phyloP scores from a whole-genome alignment of 2,329 filamentous ascomycete species.

The Xylariaceae sp. region DNA sequence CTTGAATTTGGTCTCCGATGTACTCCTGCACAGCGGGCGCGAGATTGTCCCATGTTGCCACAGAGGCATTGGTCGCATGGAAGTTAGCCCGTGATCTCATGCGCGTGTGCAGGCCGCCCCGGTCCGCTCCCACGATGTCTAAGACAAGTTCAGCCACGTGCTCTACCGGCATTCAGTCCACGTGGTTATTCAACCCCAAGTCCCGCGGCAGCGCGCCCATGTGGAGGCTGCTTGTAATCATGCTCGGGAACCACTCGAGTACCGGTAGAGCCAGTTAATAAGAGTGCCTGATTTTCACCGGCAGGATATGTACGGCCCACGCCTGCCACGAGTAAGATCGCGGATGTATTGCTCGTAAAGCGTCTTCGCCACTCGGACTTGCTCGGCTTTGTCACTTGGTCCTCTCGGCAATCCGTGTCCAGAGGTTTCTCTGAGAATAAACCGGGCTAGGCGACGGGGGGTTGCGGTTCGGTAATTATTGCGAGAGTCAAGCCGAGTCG shows the following conservation, averaged over 20 bases:
- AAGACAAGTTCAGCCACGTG: constrained; percentile 39
- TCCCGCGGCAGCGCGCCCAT: constrained; percentile 41
- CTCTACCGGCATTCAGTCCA: constrained; percentile 53
- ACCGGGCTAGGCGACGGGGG: constrained; percentile 21
- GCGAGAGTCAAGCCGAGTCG: constrained; percentile 22
- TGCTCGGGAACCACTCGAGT: constrained; percentile 49
- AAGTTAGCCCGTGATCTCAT: constrained; percentile 36
- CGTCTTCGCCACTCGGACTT: constrained; percentile 9
- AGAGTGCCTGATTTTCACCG: constrained; percentile 23
- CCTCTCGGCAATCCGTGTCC: constrained; percentile 1
- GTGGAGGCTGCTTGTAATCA: constrained; percentile 42
- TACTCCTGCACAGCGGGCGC: constrained; percentile 35
- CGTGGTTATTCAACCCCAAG: constrained; percentile 37
- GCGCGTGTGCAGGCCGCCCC: constrained; percentile 19
- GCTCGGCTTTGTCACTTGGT: constrained; percentile 9
- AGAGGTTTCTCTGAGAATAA: constrained; percentile 12
- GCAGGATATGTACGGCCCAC: constrained; percentile 23
- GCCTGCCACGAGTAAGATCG: constrained; percentile 19
- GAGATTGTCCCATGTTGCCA: constrained; percentile 36
- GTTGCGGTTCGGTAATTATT: constrained; percentile 19
- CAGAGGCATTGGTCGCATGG: constrained; percentile 43
- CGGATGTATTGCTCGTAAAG: constrained; percentile 28
- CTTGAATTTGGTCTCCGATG: constrained; percentile 34
- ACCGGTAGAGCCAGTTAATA: constrained; percentile 38
- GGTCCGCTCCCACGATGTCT: constrained; percentile 37